Conservation (phyloP, 306 rosid species). For the Prosopis cineraria region DNA sequence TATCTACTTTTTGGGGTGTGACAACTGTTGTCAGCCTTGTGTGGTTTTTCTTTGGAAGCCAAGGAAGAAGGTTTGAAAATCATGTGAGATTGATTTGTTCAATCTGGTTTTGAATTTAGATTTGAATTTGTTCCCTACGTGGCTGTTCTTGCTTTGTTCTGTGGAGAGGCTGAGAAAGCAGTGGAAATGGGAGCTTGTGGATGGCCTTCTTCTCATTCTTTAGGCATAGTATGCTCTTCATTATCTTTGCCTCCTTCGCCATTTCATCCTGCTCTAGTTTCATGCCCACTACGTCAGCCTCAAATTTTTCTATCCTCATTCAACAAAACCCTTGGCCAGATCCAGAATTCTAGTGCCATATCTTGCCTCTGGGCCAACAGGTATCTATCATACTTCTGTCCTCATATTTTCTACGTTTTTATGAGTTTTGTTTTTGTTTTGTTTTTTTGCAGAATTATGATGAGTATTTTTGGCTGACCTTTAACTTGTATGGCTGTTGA, state of each 20-base stretch:
- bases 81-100: too few relatives aligned
- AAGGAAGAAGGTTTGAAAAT: too few relatives aligned
- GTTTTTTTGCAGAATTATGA: background rate
- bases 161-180: background rate
- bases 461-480: too few relatives aligned
- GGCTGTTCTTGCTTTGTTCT: too few relatives aligned
- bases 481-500: background rate
- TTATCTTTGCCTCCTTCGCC: background rate
- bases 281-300: slow-evolving; percentile 38
- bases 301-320: slow-evolving; percentile 41
- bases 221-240: slow-evolving; percentile 19
- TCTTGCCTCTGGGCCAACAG: slow-evolving; percentile 86
- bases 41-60: too few relatives aligned
- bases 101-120: too few relatives aligned
- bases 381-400: slow-evolving; percentile 30
- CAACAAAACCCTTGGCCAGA: slow-evolving; percentile 52
- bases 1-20: too few relatives aligned
- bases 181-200: slow-evolving; percentile 28
- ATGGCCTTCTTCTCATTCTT: slow-evolving; percentile 22
- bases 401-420: background rate
- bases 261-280: slow-evolving; percentile 26
- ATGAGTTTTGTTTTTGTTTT: background rate
- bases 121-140: too few relatives aligned
- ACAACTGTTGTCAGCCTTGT: too few relatives aligned
- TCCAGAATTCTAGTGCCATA: slow-evolving; percentile 66